Evolutionary conservation across 495 filamentous ascomycete genomes (phyloP).

Genomic region (Aspergillus carlsbadensis): DNA sequence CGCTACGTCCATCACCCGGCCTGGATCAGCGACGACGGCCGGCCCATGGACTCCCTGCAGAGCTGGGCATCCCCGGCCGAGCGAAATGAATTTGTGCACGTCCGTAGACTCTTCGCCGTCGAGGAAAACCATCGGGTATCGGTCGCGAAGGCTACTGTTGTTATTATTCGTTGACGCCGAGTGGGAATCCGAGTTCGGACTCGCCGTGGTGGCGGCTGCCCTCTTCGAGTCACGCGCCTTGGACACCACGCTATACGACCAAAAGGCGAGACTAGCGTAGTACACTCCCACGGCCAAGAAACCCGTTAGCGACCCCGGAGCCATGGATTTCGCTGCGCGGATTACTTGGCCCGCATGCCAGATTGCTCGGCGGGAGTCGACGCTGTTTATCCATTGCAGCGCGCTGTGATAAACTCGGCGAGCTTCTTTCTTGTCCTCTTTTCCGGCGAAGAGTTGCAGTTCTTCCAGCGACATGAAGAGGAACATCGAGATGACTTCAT

Average conservation of each 20-base stretch:
- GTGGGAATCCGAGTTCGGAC: conserved; percentile 3
- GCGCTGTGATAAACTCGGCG: conserved; percentile 51
- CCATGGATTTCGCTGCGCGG: conserved; percentile 49
- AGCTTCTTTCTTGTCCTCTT: conserved; percentile 61
- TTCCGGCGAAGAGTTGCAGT: conserved; percentile 62
- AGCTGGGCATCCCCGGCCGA: conserved; percentile 43
- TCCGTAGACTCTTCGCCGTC: conserved; percentile 45
- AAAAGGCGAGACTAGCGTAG: conserved; percentile 58
- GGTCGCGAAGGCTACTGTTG: neutral
- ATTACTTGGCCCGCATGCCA: conserved; percentile 66
- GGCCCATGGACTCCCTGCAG: conserved; percentile 31
- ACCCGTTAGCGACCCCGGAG: conserved; percentile 47
- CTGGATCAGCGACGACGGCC: conserved; percentile 23
- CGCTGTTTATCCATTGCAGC: conserved; percentile 50
- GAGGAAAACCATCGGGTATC: conserved; percentile 39
- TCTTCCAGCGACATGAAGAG: conserved; percentile 62
- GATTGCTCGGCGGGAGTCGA: conserved; percentile 53
- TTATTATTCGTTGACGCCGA: too few species aligned
- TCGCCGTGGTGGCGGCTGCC: conserved; percentile 9
- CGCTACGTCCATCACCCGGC: conserved; percentile 26
- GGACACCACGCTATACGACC: conserved; percentile 56
- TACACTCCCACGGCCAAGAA: conserved; percentile 61
- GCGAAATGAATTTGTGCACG: conserved; percentile 47
- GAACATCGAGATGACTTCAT: conserved; percentile 58
- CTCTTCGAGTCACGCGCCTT: conserved; percentile 28